phyloP scores from a whole-genome alignment of 352 stramenopile species.

The Pythium scleroteichum region DNA sequence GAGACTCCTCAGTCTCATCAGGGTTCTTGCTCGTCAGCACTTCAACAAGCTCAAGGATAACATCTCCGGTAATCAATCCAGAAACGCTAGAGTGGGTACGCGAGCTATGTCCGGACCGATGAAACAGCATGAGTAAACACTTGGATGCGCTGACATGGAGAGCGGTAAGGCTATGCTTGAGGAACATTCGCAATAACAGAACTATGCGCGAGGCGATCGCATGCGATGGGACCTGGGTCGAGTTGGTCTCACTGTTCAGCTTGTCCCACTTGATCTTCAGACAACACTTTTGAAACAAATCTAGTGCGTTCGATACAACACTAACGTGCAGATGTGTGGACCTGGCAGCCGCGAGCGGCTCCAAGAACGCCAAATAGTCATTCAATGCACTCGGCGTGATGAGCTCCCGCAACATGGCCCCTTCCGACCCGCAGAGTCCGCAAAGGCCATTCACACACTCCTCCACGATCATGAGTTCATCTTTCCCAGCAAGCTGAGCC shows the following conservation, averaged over 20 bases:
- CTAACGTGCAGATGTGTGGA: slow-evolving; percentile 51
- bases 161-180: slow-evolving; percentile 57
- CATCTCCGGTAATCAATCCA: slow-evolving; percentile 43
- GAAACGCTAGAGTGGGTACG: slow-evolving; percentile 32
- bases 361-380: slow-evolving; percentile 61
- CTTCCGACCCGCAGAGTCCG: slow-evolving; percentile 58
- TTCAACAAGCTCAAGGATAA: slow-evolving; percentile 56
- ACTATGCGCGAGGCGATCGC: slow-evolving; percentile 48
- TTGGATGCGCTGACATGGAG: slow-evolving; percentile 72
- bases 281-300: slow-evolving; percentile 76
- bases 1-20: slow-evolving; percentile 70
- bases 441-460: slow-evolving; percentile 78
- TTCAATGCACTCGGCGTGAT: slow-evolving; percentile 38
- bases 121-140: slow-evolving; percentile 64
- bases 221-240: slow-evolving; percentile 5
- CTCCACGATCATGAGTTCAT: slow-evolving; percentile 72
- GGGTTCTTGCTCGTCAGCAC: slow-evolving; percentile 45
- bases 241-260: neutral
- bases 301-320: slow-evolving; percentile 60
- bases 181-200: slow-evolving; percentile 39
- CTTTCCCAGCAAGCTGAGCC: slow-evolving; percentile 20
- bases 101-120: slow-evolving; percentile 39
- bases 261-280: slow-evolving; percentile 59
- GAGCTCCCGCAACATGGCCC: slow-evolving; percentile 55
- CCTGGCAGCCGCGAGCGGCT: slow-evolving; percentile 33